Evolutionary conservation across 257 asterid genomes (phyloP).

Genomic region (Galeopsis tetrahit): DNA sequence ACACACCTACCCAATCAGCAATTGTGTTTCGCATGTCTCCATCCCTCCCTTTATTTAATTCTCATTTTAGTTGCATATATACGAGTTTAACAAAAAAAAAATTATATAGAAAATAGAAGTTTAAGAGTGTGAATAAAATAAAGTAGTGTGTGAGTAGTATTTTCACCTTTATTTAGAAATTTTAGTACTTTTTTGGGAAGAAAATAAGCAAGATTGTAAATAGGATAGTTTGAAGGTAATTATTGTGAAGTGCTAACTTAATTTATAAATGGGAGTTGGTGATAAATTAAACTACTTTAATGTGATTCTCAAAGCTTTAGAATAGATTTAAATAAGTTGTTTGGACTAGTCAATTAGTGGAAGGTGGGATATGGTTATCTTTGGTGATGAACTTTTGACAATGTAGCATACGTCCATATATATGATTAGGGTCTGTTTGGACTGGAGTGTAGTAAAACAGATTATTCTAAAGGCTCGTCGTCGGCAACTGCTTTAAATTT

Average conservation of each 20-base stretch:
- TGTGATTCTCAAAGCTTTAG: neutral
- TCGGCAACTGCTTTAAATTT: no score
- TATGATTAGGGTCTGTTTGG: constrained; percentile 15
- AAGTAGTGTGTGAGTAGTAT: no score
- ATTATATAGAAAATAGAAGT: no score
- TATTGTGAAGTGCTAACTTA: neutral
- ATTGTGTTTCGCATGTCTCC: no score
- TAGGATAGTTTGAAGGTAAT: neutral
- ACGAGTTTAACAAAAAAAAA: no score
- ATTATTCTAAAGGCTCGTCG: neutral
- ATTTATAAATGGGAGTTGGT: constrained; percentile 13
- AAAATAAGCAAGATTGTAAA: neutral
- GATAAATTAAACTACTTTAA: constrained; percentile 22
- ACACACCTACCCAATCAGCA: neutral
- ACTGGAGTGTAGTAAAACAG: neutral
- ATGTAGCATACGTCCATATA: neutral
- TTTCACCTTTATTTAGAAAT: no score
- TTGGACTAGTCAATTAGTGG: constrained; percentile 28
- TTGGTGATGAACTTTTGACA: constrained; percentile 22
- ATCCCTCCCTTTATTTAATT: no score
- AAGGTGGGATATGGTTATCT: constrained; percentile 5
- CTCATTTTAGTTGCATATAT: no score
- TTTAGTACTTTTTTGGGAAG: neutral
- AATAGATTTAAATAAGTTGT: neutral
- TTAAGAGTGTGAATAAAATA: no score